These are phyloP conservation scores for Trifolium subterraneum DNA, from an alignment of 306 rosid genomes.

Conservation along the genomic window DNA sequence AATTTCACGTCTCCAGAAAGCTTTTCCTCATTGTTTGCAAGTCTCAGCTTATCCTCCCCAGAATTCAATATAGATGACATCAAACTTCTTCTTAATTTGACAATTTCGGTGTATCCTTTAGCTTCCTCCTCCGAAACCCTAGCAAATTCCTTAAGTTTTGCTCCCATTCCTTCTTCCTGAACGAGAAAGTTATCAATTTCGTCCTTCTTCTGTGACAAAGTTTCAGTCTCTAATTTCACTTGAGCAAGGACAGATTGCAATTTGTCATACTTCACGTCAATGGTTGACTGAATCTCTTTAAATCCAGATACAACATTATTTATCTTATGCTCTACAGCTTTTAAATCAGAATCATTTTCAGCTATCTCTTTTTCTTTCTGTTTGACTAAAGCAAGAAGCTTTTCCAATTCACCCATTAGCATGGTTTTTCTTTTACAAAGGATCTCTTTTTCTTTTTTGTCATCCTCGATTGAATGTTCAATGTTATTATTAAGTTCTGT, in stretches of 20 bases:
- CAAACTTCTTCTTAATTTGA: slow-evolving; percentile 63
- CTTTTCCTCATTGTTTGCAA: slow-evolving; percentile 70
- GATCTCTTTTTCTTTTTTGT: slow-evolving; percentile 62
- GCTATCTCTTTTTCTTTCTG: slow-evolving; percentile 77
- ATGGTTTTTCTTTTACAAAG: slow-evolving; percentile 61
- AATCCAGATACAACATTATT: slow-evolving; percentile 61
- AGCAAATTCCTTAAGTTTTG: slow-evolving; percentile 58
- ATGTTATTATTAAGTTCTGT: slow-evolving; percentile 56
- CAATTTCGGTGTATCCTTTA: slow-evolving; percentile 54
- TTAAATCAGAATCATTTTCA: slow-evolving; percentile 58
- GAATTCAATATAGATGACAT: slow-evolving; percentile 68
- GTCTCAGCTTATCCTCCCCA: slow-evolving; percentile 66
- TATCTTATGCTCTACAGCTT: slow-evolving; percentile 69
- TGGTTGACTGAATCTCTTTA: slow-evolving; percentile 59
- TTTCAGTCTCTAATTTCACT: slow-evolving; percentile 55
- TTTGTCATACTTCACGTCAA: slow-evolving; percentile 58
- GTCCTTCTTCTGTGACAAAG: slow-evolving; percentile 56
- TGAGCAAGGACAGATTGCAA: slow-evolving; percentile 64
- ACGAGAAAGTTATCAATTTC: slow-evolving; percentile 60
- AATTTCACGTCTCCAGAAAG: slow-evolving; percentile 66
- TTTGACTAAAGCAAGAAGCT: slow-evolving; percentile 69
- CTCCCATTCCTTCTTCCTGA: slow-evolving; percentile 61
- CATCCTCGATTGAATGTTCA: slow-evolving; percentile 67
- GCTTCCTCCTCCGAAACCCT: slow-evolving; percentile 70
- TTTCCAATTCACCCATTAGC: slow-evolving; percentile 60